Evolutionary conservation across 1,284 basidiomycete species (phyloP), one percentile per base, ranked within the genome.

Genomic region (Erythrobasidium hasegawianum): DNA sequence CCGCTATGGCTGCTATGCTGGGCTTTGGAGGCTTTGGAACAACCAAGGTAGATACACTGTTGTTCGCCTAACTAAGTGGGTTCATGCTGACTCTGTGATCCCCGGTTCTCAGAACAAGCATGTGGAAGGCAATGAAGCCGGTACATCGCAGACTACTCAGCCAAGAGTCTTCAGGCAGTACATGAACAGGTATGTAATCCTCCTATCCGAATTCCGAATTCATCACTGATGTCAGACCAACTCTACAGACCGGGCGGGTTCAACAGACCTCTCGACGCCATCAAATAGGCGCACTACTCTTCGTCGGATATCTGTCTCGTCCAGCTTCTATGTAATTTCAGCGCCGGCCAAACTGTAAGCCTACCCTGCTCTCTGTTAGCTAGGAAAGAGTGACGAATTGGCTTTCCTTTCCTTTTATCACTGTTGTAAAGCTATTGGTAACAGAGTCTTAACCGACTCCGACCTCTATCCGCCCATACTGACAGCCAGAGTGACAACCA

Each of bases 1-100:
- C 83, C 49, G 86, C 84, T 55, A 92, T 97, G 88, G 89, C 88
- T 81, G 84, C 87, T 26, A 85, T 87, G 83, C 93, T 97, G 89
- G 94, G 94, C 50, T 81, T 97, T 74, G 77, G 80, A 55, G 90
- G 90, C 1, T 97, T 97, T 76, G 90, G 88, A 7, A 83, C 86
- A 0, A 96, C 94, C 0, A 96, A 97, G 81, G 91, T 90, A 71
- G 66, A 83, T 76, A 55, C n/a, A n/a, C 7, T 41, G 13, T 18
- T 22, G 18, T 26, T 18, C 39, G 27, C 13, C 38, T 20, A 24
- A 18, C 4, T 16, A 14, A 38, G n/a, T n/a, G n/a, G 18, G 38
- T n/a, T n/a, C 18, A 24, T 47, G 33, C 49, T 16, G n/a, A n/a
- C 13, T 10, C 16, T 22, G n/a, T 10, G 24, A n/a, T 40, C 10